Conservation (phyloP, 257 asterid genomes). For the Nicotiana benthamiana region DNA sequence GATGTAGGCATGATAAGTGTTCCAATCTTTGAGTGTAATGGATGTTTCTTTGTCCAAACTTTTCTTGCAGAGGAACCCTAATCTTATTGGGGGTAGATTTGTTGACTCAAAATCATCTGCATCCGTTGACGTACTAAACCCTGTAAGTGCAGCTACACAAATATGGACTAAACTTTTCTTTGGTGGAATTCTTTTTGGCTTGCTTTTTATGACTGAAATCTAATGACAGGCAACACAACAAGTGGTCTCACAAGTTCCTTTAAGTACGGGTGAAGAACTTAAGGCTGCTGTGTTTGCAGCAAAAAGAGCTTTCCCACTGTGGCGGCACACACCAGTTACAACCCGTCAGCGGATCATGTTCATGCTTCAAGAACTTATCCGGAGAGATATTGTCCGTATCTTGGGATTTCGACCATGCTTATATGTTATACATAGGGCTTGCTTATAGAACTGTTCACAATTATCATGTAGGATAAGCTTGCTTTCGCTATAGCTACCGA, state of each 20-base stretch:
- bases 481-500: conserved; percentile 70
- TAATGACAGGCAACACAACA: conserved; percentile 78
- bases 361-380: conserved; percentile 84
- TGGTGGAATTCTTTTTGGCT: neutral
- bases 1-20: neutral
- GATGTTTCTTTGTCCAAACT: neutral
- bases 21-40: neutral
- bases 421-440: neutral
- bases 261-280: conserved; percentile 78
- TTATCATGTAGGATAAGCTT: conserved; percentile 62
- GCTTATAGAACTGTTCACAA: conserved; percentile 11
- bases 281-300: conserved; percentile 81
- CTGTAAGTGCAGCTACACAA: conserved; percentile 37
- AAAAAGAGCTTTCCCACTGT: conserved; percentile 64
- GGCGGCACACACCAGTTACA: conserved; percentile 77
- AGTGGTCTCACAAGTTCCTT: conserved; percentile 79
- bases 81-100: conserved; percentile 84
- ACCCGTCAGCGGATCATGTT: conserved; percentile 77
- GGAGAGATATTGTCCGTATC: conserved; percentile 60
- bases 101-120: conserved; percentile 63
- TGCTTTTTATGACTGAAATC: neutral
- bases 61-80: conserved; percentile 61
- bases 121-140: conserved; percentile 73
- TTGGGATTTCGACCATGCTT: neutral
- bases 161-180: conserved; percentile 4